phyloP scores from a whole-genome alignment of 1,284 basidiomycete species.

The Sphagnurus paluster region DNA sequence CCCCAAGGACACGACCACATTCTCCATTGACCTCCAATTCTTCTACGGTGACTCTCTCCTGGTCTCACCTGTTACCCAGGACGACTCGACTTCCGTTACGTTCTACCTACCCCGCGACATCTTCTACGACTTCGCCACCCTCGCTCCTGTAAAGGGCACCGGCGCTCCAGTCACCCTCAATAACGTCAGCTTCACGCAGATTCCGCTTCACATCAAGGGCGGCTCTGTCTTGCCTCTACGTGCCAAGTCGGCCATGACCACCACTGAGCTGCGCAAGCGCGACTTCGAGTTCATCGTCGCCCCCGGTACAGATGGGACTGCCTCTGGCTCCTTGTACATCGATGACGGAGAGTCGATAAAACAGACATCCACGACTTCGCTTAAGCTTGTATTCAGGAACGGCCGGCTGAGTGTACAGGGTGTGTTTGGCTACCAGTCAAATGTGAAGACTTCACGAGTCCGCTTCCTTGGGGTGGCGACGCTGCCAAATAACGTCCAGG shows the following conservation, averaged over 20 bases:
- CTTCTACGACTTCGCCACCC: conserved; percentile 64
- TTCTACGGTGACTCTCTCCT: conserved; percentile 68
- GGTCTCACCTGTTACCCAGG: conserved; percentile 67
- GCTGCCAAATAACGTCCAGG: conserved; percentile 32
- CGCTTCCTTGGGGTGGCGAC: conserved; percentile 42
- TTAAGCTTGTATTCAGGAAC: conserved; percentile 44
- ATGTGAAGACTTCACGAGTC: conserved; percentile 45
- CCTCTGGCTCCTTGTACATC: conserved; percentile 54
- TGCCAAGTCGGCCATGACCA: conserved; percentile 57
- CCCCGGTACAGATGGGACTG: conserved; percentile 46
- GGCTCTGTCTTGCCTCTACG: conserved; percentile 60
- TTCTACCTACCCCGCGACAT: conserved; percentile 64
- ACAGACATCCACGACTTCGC: conserved; percentile 41
- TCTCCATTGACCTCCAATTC: conserved; percentile 64
- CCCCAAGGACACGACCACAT: conserved; percentile 59
- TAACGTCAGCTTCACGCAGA: conserved; percentile 54
- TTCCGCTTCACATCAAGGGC: conserved; percentile 63
- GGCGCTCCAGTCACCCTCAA: conserved; percentile 46
- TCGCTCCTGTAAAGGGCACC: conserved; percentile 45
- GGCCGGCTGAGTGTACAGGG: conserved; percentile 48
- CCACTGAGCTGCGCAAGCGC: conserved; percentile 49
- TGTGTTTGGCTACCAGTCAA: conserved; percentile 46
- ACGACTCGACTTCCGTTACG: conserved; percentile 57
- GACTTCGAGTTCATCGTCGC: conserved; percentile 67
- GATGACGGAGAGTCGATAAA: conserved; percentile 64